Conservation (phyloP, 441 rosid genomes). For the Syzygium malaccense region DNA sequence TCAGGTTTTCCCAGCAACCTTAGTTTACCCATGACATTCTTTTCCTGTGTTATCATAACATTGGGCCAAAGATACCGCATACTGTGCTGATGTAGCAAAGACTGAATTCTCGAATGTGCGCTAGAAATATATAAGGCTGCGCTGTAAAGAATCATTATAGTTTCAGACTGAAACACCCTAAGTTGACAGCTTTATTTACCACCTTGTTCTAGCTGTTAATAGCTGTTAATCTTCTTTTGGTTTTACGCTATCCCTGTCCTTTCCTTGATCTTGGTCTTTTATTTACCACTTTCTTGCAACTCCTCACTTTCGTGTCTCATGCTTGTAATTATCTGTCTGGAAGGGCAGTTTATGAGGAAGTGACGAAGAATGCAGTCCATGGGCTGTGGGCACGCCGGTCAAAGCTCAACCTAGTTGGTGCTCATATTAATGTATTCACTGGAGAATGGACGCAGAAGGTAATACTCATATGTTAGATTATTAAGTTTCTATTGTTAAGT, state of each 20-base stretch:
- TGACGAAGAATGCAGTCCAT: constrained; percentile 86
- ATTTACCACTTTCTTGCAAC: background rate
- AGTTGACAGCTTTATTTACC: background rate
- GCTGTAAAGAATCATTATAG: background rate
- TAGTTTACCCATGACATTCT: background rate
- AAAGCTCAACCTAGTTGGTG: constrained; percentile 86
- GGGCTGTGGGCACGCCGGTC: constrained; percentile 99
- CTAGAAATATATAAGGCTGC: background rate
- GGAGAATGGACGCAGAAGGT: constrained; percentile 99
- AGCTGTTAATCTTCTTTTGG: background rate
- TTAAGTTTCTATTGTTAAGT: background rate
- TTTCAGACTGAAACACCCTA: background rate
- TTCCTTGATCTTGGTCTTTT: background rate
- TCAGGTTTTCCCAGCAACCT: background rate
- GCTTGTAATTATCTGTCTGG: constrained; percentile 6
- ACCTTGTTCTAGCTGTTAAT: background rate
- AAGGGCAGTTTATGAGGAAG: constrained; percentile 82
- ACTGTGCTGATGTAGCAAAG: background rate
- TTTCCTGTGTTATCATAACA: background rate
- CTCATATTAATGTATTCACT: constrained; percentile 97
- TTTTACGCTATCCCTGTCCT: background rate
- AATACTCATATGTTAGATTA: constrained; percentile 7
- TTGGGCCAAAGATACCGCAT: background rate
- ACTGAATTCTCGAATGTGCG: background rate
- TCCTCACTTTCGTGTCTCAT: background rate